Conservation (phyloP, 2,329 filamentous ascomycete genomes). For the Apiospora malaysiana region DNA sequence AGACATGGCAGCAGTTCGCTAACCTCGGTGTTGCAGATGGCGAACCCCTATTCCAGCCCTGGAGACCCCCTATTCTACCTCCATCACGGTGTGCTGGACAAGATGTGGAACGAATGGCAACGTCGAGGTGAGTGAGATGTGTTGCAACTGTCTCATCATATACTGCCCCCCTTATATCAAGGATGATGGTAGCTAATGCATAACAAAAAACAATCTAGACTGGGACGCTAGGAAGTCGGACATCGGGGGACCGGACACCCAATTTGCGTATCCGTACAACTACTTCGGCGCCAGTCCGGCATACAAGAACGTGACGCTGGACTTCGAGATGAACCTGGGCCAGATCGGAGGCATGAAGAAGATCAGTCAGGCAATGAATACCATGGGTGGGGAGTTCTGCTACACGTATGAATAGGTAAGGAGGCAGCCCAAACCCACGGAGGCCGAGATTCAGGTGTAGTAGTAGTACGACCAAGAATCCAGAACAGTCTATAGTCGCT, state of each 20-base stretch:
- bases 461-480: neutral
- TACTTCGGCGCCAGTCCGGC: slow-evolving; percentile 37
- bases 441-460: neutral
- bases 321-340: slow-evolving; percentile 30
- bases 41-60: slow-evolving; percentile 37
- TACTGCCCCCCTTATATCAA: neutral
- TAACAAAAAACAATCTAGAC: slow-evolving; percentile 24
- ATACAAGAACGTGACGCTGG: slow-evolving; percentile 43
- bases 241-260: slow-evolving; percentile 40
- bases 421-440: neutral
- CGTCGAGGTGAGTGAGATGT: slow-evolving; percentile 22
- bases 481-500: neutral
- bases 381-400: slow-evolving; percentile 25
- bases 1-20: neutral
- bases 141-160: neutral
- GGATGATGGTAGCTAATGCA: neutral
- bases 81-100: slow-evolving; percentile 37
- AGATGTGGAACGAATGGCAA: slow-evolving; percentile 42
- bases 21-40: slow-evolving; percentile 29
- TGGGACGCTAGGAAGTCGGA: slow-evolving; percentile 37
- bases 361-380: slow-evolving; percentile 29
- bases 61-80: slow-evolving; percentile 43
- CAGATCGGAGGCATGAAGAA: slow-evolving; percentile 25
- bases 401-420: slow-evolving; percentile 29
- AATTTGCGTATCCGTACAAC: slow-evolving; percentile 40